Base-by-base conservation (phyloP, 2,329 filamentous ascomycete species). In the Tolypocladium ophioglossoides region DNA sequence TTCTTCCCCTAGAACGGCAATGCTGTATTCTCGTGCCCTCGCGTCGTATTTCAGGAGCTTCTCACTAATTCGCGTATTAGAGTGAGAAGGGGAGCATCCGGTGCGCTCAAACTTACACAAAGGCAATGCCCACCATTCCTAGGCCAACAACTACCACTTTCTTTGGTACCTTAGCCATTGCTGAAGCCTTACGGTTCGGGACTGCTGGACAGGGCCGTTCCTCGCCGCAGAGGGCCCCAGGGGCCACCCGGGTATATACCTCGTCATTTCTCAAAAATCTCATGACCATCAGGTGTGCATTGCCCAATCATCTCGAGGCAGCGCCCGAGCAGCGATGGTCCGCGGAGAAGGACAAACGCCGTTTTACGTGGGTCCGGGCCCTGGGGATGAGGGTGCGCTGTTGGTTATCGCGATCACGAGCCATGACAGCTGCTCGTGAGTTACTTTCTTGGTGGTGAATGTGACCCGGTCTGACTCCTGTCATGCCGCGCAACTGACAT, bases 51-150 rank as follows among this genome's bases (percentile, higher is more conserved):
- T 95, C 64, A 95, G 77, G 11, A 96, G 71, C 70, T 96, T 96
- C 70, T 96, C 91, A 63, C 90, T 95, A 62, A 10, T 14, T 7
- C 38, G 20, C 44, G 46, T 12, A 12, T 27, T 8, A 41, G 39
- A 27, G 34, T 5, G 16, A 4, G 20, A 3, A 27, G 30, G 38
- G 18, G 4, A 44, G 24, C 18, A 30, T 20, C 7, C 8, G 20
- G 12, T 11, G 11, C 18, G 38, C 4, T 11, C 30, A 6, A 8
- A 76, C 86, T 77, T 72, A 92, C 87, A 95, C 89, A 68, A 95
- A 92, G 44, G 87, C 85, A 61, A 94, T 86, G 40, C 87, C 89
- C 47, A 96, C 91, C 91, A 96, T 96, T 2, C 91, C 91, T 70
- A 96, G 71, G 11, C 91, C 91, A 40, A 95, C 89, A 39, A 95